Base-by-base conservation (phyloP, 1,284 basidiomycete genomes). In the Tylopilus sp. region DNA sequence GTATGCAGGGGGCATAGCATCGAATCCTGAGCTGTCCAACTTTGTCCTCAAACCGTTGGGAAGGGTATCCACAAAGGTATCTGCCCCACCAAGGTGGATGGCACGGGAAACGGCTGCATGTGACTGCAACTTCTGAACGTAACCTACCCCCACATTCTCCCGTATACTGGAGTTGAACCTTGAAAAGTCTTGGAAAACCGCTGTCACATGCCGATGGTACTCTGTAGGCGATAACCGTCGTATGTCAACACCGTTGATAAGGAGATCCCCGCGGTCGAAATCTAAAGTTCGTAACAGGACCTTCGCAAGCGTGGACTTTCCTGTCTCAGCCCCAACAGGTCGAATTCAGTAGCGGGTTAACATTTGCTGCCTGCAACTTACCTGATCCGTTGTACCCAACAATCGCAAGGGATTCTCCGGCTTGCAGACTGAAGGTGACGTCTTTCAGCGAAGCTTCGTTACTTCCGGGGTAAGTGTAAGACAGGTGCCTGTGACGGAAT, bases 371-470 rank as follows among this genome's bases (percentile, higher is more conserved):
- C 18, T 45, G 62, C 48, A 52, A 67, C 76, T 63, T 65, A 80
- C 85, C 85, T 58, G 85, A 88, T 54, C 86, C 85, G 67, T 88
- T 88, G 63, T 81, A 83, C 12, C 89, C 89, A 24, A 93, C 90
- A 52, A 93, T 82, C 9, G 90, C 90, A 43, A 92, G 76, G 21
- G 77, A 83, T 69, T 90, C 85, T 12, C 89, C 89, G 11, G 87
- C 72, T 51, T 79, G 71, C 38, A 93, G 71, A 21, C 73, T 75
- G 57, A 93, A 80, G 60, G 73, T 85, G 58, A 92, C 75, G 61
- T 85, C 73, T 56, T 70, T 74, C 44, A 93, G 66, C 29, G 84
- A 81, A 28, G 85, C 80, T 48, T 81, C 77, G 42, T 68, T 72
- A 56, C 76, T 75, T 29, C 85, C 87, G 12, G 87, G 87, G 69